Percentiles rank a stretch among this genome's conserved stretches.
Conservation (phyloP, 2,329 filamentous ascomycete genomes). For the Cercospora sp. region DNA sequence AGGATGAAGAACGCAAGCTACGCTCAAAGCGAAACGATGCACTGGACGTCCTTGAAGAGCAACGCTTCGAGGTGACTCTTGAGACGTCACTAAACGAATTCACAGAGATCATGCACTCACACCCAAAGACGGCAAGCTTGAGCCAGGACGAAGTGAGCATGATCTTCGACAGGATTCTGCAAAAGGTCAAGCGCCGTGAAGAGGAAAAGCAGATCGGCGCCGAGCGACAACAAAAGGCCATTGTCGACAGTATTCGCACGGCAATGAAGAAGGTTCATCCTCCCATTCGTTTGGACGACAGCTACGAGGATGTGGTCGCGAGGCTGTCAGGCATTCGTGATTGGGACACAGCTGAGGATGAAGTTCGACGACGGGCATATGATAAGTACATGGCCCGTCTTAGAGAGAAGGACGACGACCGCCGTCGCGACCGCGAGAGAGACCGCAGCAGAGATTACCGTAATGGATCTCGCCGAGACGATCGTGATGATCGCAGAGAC, state of each 20-base stretch:
- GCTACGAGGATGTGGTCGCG: constrained; percentile 82
- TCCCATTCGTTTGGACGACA: constrained; percentile 73
- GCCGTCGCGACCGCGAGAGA: constrained; percentile 41
- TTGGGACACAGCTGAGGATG: constrained; percentile 83
- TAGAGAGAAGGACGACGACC: constrained; percentile 75
- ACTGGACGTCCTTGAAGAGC: constrained; percentile 59
- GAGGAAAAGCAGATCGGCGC: constrained; percentile 81
- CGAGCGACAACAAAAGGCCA: constrained; percentile 82
- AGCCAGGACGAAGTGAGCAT: constrained; percentile 74
- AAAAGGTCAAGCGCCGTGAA: constrained; percentile 75
- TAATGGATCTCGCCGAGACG: constrained; percentile 46
- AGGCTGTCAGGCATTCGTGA: constrained; percentile 80
- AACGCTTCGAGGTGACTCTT: constrained; percentile 84
- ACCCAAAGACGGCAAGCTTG: constrained; percentile 85
- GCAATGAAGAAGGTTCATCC: constrained; percentile 89
- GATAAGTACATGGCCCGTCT: constrained; percentile 88
- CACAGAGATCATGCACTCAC: constrained; percentile 74
- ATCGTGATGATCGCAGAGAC: constrained; percentile 47
- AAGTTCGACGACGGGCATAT: constrained; percentile 78
- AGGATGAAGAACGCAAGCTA: constrained; percentile 76
- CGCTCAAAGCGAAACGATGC: constrained; percentile 36
- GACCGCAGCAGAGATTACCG: constrained; percentile 53
- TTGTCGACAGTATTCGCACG: constrained; percentile 79
- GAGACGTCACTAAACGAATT: constrained; percentile 91
- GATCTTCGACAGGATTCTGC: constrained; percentile 84